phyloP scores from a whole-genome alignment of 306 rosid genomes.

The Begonia loranthoides region DNA sequence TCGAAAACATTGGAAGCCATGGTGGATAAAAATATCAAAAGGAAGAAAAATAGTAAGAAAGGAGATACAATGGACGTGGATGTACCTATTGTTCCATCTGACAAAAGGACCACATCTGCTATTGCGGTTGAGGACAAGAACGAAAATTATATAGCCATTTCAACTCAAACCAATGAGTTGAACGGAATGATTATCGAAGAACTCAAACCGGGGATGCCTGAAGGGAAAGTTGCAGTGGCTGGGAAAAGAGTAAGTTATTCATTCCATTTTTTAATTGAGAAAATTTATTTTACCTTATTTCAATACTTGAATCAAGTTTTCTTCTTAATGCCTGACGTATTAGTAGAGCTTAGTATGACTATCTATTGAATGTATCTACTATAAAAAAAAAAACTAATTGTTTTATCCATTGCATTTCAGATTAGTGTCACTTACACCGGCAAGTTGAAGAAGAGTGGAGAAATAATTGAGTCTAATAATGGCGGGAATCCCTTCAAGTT shows the following conservation, averaged over 20 bases:
- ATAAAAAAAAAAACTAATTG: not conserved
- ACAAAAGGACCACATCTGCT: conserved; percentile 13
- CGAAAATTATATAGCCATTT: conserved; percentile 11
- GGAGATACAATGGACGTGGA: conserved; percentile 21
- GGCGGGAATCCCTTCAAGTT: conserved; percentile 47
- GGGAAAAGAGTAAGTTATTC: conserved; percentile 50
- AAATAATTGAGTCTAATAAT: conserved; percentile 33
- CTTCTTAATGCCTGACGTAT: not conserved
- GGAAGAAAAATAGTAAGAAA: conserved; percentile 27
- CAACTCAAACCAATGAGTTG: conserved; percentile 34
- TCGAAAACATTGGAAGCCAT: conserved; percentile 25
- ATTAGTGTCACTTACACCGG: conserved; percentile 48
- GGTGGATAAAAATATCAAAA: conserved; percentile 38
- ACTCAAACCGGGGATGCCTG: conserved; percentile 42
- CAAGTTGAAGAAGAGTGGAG: conserved; percentile 50
- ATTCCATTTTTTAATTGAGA: not conserved
- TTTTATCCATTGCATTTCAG: conserved; percentile 32
- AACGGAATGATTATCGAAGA: conserved; percentile 48
- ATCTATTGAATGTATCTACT: not conserved
- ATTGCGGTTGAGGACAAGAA: conserved; percentile 17
- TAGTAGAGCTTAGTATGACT: not conserved
- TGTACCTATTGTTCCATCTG: conserved; percentile 14
- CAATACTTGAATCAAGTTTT: not conserved
- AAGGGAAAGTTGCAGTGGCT: conserved; percentile 48
- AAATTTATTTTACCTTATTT: not conserved